Evolutionary conservation across 2,329 filamentous ascomycete genomes (phyloP).

Genomic region (Colletotrichum salicis): DNA sequence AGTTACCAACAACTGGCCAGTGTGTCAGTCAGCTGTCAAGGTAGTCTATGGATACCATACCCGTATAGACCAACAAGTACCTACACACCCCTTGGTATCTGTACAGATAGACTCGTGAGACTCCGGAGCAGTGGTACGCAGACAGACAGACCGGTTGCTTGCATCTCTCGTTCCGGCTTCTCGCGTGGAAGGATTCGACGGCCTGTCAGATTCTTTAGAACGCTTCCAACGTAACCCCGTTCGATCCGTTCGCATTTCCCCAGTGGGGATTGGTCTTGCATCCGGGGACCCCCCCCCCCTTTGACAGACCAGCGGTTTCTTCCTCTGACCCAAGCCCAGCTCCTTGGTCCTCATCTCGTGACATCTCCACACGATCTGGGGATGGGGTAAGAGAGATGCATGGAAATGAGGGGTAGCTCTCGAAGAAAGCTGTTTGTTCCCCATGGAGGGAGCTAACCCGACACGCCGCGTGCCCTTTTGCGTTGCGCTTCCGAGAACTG

Average conservation of each 20-base stretch:
- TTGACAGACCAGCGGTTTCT: slow-evolving; percentile 30
- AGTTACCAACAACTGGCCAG: no score
- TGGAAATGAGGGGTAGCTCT: slow-evolving; percentile 36
- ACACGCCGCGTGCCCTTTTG: slow-evolving; percentile 18
- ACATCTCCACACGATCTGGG: slow-evolving; percentile 36
- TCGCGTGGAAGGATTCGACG: slow-evolving; percentile 20
- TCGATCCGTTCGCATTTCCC: slow-evolving; percentile 29
- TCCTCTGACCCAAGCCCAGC: slow-evolving; percentile 15
- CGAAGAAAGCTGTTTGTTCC: slow-evolving; percentile 31
- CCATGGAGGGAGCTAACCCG: slow-evolving; percentile 34
- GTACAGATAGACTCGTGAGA: neutral
- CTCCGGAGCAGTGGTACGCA: neutral
- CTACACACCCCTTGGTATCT: neutral
- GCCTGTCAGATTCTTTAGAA: slow-evolving; percentile 11
- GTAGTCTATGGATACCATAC: neutral
- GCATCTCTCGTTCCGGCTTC: slow-evolving; percentile 17
- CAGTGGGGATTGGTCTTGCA: slow-evolving; percentile 28
- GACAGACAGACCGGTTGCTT: neutral
- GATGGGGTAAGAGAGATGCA: slow-evolving; percentile 27
- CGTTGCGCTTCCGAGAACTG: slow-evolving; percentile 5
- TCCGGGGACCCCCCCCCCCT: slow-evolving; percentile 28
- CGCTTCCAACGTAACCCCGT: neutral
- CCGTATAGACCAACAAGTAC: neutral
- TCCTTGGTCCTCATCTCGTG: slow-evolving; percentile 34
- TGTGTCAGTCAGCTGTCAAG: neutral